A percentile compares a stretch with the other conserved stretches of the same genome.
phyloP scores from a whole-genome alignment of 2,329 filamentous ascomycete genomes.

The Fusarium bulbicola region DNA sequence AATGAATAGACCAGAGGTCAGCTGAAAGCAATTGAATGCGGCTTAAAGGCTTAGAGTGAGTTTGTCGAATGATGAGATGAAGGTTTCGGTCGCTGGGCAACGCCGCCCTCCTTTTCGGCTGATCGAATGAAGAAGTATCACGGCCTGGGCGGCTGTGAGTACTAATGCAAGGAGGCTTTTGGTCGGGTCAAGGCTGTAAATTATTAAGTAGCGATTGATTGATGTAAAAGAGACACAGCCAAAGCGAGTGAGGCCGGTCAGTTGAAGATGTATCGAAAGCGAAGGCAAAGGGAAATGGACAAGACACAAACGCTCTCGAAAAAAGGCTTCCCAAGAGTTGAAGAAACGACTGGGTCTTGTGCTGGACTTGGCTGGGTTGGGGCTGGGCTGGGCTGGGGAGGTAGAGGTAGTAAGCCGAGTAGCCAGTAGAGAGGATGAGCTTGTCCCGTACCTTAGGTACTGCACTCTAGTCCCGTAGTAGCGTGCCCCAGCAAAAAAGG shows the following conservation, averaged over 20 bases:
- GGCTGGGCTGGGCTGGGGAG: constrained; percentile 16
- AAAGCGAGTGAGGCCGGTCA: constrained; percentile 67
- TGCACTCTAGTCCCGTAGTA: constrained; percentile 23
- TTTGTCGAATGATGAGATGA: constrained; percentile 27
- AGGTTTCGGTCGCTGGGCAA: constrained; percentile 43
- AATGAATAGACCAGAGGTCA: constrained; percentile 20
- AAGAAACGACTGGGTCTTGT: constrained; percentile 41
- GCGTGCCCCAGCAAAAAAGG: constrained; percentile 34
- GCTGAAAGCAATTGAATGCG: constrained; percentile 13
- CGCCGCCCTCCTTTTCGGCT: constrained; percentile 43
- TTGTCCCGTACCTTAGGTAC: not conserved
- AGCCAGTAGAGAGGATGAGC: not conserved
- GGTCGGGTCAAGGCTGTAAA: constrained; percentile 8
- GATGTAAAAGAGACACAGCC: constrained; percentile 53
- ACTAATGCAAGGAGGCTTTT: constrained; percentile 11
- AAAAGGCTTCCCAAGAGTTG: constrained; percentile 36
- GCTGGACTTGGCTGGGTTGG: constrained; percentile 19
- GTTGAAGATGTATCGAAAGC: constrained; percentile 30
- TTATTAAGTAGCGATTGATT: constrained; percentile 48
- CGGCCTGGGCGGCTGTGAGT: constrained; percentile 20
- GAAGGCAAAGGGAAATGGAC: constrained; percentile 29
- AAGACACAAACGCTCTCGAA: constrained; percentile 34
- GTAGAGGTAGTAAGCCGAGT: constrained; percentile 30
- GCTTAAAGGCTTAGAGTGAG: constrained; percentile 26
- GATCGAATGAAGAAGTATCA: constrained; percentile 33